A percentile compares a stretch with the other conserved stretches of the same genome.
These are phyloP conservation scores for Thinopyrum elongatum DNA, from an alignment of 176 grass and related monocot genomes.

Conservation along the genomic window DNA sequence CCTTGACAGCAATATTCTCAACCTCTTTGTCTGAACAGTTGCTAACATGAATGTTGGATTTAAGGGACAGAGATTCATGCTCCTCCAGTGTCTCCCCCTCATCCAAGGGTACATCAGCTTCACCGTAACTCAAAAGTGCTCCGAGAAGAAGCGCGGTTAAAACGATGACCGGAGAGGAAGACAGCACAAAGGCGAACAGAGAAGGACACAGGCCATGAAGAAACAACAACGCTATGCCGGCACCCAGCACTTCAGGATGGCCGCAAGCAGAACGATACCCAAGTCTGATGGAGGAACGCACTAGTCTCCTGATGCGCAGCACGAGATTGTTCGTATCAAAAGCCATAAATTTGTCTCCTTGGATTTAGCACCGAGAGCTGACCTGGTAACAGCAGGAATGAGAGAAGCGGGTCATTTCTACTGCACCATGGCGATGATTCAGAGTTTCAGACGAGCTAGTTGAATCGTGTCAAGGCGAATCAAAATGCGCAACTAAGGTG, in stretches of 20 bases:
- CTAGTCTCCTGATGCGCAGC: slow-evolving; percentile 28
- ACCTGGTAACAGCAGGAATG: background rate
- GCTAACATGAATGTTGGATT: background rate
- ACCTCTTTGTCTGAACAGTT: background rate
- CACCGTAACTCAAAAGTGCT: slow-evolving; percentile 47
- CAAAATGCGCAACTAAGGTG: background rate
- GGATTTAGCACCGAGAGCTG: background rate
- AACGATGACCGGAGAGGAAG: slow-evolving; percentile 51
- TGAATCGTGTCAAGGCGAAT: background rate
- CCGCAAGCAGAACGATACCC: slow-evolving; percentile 33
- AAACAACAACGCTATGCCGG: slow-evolving; percentile 32
- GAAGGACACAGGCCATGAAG: slow-evolving; percentile 37
- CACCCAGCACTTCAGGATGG: slow-evolving; percentile 29
- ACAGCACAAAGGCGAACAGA: slow-evolving; percentile 6
- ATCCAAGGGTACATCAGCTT: slow-evolving; percentile 30
- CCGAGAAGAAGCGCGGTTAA: slow-evolving; percentile 66
- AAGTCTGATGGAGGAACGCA: slow-evolving; percentile 37
- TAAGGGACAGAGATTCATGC: background rate
- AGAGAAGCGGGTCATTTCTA: slow-evolving; percentile 22
- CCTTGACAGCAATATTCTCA: slow-evolving; percentile 11
- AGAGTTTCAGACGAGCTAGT: background rate
- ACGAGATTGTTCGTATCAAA: background rate
- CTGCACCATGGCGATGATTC: background rate
- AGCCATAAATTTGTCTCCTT: slow-evolving; percentile 35
- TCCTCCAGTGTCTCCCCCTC: background rate